These are phyloP conservation scores for Aspergillus fumigatiaffinis DNA, from an alignment of 2,329 filamentous ascomycete genomes.

Conservation along the genomic window DNA sequence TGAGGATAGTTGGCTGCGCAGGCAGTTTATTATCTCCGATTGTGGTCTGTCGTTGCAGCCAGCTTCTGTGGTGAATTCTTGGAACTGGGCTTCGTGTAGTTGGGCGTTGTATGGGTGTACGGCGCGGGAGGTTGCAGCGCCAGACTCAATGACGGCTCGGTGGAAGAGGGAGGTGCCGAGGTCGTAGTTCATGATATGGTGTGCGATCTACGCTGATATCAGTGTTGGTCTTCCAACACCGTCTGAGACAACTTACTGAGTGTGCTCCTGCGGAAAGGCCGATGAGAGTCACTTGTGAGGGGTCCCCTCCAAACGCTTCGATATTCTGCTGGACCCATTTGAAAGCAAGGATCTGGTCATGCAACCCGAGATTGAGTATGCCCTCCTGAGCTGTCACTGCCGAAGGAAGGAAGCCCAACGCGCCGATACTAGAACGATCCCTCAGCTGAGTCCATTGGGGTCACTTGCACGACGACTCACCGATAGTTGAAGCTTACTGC, in stretches of 20 bases:
- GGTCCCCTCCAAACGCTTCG: slow-evolving; percentile 20
- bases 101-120: slow-evolving; percentile 40
- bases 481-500: slow-evolving; percentile 46
- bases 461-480: slow-evolving; percentile 1
- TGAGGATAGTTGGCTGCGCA: slow-evolving; percentile 38
- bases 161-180: slow-evolving; percentile 39
- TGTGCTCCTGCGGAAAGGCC: slow-evolving; percentile 46
- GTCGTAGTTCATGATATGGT: slow-evolving; percentile 57
- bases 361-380: slow-evolving; percentile 42
- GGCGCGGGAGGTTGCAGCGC: slow-evolving; percentile 45
- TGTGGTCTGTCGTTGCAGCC: slow-evolving; percentile 28
- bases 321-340: slow-evolving; percentile 26
- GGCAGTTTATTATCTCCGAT: slow-evolving; percentile 37
- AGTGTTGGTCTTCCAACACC: not conserved
- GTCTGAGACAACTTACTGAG: slow-evolving; percentile 25
- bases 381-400: slow-evolving; percentile 51
- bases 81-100: slow-evolving; percentile 45
- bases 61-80: slow-evolving; percentile 37
- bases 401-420: slow-evolving; percentile 65
- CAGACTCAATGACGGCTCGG: slow-evolving; percentile 46
- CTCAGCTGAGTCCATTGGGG: not conserved
- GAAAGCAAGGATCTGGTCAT: slow-evolving; percentile 35
- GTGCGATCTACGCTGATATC: slow-evolving; percentile 53
- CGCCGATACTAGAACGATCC: slow-evolving; percentile 26
- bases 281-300: slow-evolving; percentile 34